Percentiles rank a stretch among this genome's conserved stretches.
Conservation (phyloP, 176 grass and related monocot species). For the Carex littledalei region DNA sequence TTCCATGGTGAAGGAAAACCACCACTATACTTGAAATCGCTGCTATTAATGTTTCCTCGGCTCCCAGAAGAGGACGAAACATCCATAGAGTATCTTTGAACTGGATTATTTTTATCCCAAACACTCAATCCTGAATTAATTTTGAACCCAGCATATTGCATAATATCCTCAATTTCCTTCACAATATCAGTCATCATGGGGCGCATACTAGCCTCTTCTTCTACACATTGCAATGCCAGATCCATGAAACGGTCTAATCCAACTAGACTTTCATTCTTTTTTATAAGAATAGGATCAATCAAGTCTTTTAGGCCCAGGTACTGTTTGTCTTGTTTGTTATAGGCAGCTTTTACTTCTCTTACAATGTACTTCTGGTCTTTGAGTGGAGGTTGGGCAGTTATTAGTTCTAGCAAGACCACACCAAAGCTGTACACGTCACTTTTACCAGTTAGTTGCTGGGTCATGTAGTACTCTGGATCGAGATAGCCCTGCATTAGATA, state of each 20-base stretch:
- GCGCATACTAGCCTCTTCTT: conserved; percentile 25
- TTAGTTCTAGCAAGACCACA: conserved; percentile 62
- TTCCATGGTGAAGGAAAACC: conserved; percentile 40
- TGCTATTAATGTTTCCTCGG: conserved; percentile 33
- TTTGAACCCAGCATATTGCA: conserved; percentile 47
- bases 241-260: conserved; percentile 45
- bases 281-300: conserved; percentile 51
- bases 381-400: conserved; percentile 52
- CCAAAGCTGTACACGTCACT: conserved; percentile 92
- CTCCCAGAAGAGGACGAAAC: conserved; percentile 24
- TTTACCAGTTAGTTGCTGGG: conserved; percentile 72
- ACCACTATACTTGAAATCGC: conserved; percentile 64
- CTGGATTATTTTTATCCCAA: conserved; percentile 35
- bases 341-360: conserved; percentile 44
- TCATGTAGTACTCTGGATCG: conserved; percentile 82
- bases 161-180: conserved; percentile 64
- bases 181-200: conserved; percentile 53
- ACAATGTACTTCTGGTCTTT: conserved; percentile 52
- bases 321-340: conserved; percentile 34
- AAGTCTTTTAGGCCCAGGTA: conserved; percentile 57
- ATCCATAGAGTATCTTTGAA: conserved; percentile 27
- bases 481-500: conserved; percentile 62
- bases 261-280: conserved; percentile 19
- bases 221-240: conserved; percentile 47
- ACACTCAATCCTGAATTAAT: conserved; percentile 28